phyloP scores from a whole-genome alignment of 140 eudicot genomes.

The Senecio squalidus region DNA sequence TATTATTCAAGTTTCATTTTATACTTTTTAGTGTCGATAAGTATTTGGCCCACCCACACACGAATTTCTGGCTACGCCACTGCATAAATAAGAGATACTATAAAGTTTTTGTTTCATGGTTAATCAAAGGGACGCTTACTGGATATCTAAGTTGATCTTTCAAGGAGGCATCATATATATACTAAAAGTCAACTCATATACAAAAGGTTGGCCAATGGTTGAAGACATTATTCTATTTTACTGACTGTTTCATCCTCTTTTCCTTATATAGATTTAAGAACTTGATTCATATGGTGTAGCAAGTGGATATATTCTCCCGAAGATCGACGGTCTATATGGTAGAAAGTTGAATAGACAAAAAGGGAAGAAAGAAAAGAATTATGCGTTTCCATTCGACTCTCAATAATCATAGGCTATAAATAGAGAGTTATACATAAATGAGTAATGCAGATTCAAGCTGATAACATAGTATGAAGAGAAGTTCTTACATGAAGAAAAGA shows the following conservation, averaged over 20 bases:
- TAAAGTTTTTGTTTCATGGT: no score
- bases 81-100: no score
- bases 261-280: constrained; percentile 4
- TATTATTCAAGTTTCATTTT: no score
- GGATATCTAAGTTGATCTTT: no score
- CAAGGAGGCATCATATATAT: not conserved
- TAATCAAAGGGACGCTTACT: not conserved
- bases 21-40: no score
- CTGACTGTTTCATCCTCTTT: not conserved
- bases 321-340: constrained; percentile 1
- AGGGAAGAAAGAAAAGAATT: not conserved
- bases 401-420: constrained; percentile 12
- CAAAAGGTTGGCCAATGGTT: not conserved
- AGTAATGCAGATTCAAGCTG: constrained; percentile 3
- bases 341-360: constrained; percentile 3
- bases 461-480: constrained; percentile 10
- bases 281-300: constrained; percentile 6
- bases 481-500: constrained; percentile 24
- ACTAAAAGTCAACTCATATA: not conserved
- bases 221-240: constrained; percentile 9
- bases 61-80: no score
- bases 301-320: constrained; percentile 13
- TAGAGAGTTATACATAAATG: not conserved
- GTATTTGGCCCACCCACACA: no score
- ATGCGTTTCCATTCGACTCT: not conserved